A percentile compares a stretch with the other conserved stretches of the same genome.
Conservation (phyloP, 225 moss, liverwort and hornwort species). For the Antitrichia curtipendula region DNA sequence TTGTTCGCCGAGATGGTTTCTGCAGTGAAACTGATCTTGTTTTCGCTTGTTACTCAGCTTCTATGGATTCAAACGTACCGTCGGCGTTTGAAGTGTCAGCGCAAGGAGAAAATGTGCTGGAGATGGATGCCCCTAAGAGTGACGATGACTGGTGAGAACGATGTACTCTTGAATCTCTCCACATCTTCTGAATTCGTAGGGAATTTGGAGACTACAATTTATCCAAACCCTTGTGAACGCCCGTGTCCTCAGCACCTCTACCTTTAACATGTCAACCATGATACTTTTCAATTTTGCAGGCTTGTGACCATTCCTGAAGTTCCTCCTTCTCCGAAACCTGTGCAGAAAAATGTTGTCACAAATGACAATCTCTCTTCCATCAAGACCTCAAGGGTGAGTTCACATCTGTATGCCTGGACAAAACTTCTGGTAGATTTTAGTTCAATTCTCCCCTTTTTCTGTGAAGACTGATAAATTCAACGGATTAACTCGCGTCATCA, state of each 20-base stretch:
- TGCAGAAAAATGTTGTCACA: slow-evolving; percentile 30
- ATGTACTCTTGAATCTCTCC: background rate
- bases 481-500: background rate
- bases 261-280: background rate
- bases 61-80: slow-evolving; percentile 9
- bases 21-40: background rate
- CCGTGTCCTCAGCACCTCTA: background rate
- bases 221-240: background rate
- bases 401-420: background rate
- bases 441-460: background rate
- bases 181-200: background rate
- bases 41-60: background rate
- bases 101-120: slow-evolving; percentile 37
- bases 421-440: background rate
- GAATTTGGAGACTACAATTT: background rate
- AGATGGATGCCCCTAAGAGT: slow-evolving; percentile 59
- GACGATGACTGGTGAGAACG: slow-evolving; percentile 71
- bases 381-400: slow-evolving; percentile 30
- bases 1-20: background rate
- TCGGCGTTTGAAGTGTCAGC: slow-evolving; percentile 6
- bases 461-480: background rate
- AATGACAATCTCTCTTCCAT: slow-evolving; percentile 27
- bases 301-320: slow-evolving; percentile 68
- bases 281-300: slow-evolving; percentile 20
- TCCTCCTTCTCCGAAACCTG: slow-evolving; percentile 31